A percentile compares a stretch with the other conserved stretches of the same genome.
Conservation (phyloP, 192 early-diverging fungal species). For the Kickxella alabastrina region DNA sequence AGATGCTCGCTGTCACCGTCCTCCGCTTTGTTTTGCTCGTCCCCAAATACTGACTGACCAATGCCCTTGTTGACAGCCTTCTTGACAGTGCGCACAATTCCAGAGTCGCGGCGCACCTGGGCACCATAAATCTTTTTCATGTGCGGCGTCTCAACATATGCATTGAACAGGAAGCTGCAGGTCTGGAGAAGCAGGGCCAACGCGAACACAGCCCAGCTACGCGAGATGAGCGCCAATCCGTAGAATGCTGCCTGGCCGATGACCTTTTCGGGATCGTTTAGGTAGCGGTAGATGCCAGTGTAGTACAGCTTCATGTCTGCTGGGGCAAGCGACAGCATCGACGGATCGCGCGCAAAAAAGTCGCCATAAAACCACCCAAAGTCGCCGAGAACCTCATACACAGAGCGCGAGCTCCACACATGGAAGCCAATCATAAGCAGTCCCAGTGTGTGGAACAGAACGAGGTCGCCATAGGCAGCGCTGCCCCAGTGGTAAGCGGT, state of each 20-base stretch:
- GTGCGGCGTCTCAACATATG: conserved; percentile 89
- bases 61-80: conserved; percentile 50
- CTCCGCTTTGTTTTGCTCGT: background rate
- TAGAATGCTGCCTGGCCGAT: conserved; percentile 94
- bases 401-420: conserved; percentile 85
- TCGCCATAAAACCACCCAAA: conserved; percentile 99
- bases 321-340: conserved; percentile 49
- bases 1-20: background rate
- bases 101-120: conserved; percentile 77
- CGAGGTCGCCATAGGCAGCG: conserved; percentile 28
- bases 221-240: conserved; percentile 84
- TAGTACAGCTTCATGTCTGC: conserved; percentile 63
- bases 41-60: conserved; percentile 41
- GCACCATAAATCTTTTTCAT: conserved; percentile 86
- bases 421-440: conserved; percentile 80
- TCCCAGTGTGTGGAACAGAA: conserved; percentile 78
- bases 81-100: conserved; percentile 59
- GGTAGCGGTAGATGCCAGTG: conserved; percentile 89
- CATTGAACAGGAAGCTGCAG: conserved; percentile 78
- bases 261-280: conserved; percentile 92
- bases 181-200: conserved; percentile 81
- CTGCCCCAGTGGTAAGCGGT: conserved; percentile 73
- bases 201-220: conserved; percentile 74
- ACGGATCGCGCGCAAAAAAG: conserved; percentile 84
- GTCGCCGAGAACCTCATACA: conserved; percentile 90